Conservation (phyloP, 2,329 filamentous ascomycete genomes). For the Paecilomyces dactylethromorphus region DNA sequence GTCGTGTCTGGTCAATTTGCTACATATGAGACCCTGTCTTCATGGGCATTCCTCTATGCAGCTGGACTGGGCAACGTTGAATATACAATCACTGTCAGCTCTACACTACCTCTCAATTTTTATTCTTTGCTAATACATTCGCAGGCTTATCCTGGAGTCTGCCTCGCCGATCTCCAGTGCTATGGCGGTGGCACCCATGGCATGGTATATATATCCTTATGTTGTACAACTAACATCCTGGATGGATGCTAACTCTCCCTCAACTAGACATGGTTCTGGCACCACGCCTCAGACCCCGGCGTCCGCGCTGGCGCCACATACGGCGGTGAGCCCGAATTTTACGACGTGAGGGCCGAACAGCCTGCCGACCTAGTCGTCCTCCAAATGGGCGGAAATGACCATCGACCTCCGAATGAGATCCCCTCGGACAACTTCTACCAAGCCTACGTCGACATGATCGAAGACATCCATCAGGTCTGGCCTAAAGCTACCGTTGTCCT, state of each 20-base stretch:
- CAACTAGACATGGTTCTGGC: conserved; percentile 48
- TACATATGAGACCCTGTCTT: conserved; percentile 53
- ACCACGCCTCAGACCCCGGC: conserved; percentile 50
- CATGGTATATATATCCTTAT: conserved; percentile 23
- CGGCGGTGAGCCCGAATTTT: conserved; percentile 24
- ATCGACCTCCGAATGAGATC: conserved; percentile 37
- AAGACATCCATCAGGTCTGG: conserved; percentile 34
- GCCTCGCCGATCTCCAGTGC: conserved; percentile 49
- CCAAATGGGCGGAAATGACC: conserved; percentile 43
- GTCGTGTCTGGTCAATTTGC: conserved; percentile 52
- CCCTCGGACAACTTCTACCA: conserved; percentile 29
- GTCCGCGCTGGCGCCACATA: conserved; percentile 40
- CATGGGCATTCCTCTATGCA: conserved; percentile 50
- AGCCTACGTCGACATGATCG: conserved; percentile 37
- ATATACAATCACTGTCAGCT: conserved; percentile 44
- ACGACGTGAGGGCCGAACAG: conserved; percentile 17
- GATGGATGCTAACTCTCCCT: conserved; percentile 2
- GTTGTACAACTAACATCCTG: background rate
- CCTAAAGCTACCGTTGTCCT: conserved; percentile 37
- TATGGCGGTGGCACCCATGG: conserved; percentile 48
- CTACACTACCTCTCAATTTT: background rate
- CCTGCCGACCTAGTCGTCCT: conserved; percentile 38
- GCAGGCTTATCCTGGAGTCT: conserved; percentile 51
- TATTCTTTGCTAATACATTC: background rate
- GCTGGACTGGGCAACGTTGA: conserved; percentile 54